Conservation (phyloP, 1,284 basidiomycete genomes). For the Microbotryomycetes sp. region DNA sequence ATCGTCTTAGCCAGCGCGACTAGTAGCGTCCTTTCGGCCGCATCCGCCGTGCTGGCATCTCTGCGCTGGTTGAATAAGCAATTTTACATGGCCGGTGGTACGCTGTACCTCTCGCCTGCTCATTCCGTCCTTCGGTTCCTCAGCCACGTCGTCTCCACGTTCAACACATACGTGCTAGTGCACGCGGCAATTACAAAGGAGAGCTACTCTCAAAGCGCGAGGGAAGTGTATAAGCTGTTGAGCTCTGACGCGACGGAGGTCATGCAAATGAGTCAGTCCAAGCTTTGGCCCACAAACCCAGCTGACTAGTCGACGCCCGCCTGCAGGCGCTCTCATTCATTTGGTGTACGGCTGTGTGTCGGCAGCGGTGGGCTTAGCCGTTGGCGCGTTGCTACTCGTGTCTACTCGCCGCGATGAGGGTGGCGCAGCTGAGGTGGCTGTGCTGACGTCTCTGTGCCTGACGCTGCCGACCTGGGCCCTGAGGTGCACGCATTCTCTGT, state of each 20-base stretch:
- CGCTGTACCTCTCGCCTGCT: too few relatives aligned
- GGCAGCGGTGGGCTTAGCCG: constrained; percentile 58
- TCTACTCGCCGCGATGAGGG: constrained; percentile 2
- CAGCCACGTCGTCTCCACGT: constrained; percentile 15
- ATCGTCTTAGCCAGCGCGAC: too few relatives aligned
- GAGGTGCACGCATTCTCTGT: neutral
- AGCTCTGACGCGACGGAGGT: constrained; percentile 27
- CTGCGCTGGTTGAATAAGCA: too few relatives aligned
- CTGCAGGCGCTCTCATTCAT: constrained; percentile 45
- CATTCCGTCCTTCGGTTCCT: constrained; percentile 1
- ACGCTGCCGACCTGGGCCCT: constrained; percentile 23
- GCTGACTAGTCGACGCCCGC: neutral
- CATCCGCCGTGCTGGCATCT: too few relatives aligned
- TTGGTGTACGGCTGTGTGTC: constrained; percentile 60
- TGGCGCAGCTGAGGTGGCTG: neutral
- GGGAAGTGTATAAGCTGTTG: constrained; percentile 9
- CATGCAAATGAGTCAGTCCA: constrained; percentile 19
- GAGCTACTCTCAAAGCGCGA: neutral
- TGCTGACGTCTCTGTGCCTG: constrained; percentile 19
- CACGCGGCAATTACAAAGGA: constrained; percentile 25
- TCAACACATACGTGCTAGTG: constrained; percentile 16
- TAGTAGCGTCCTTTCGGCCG: too few relatives aligned
- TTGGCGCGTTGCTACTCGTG: constrained; percentile 40
- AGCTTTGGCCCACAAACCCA: neutral
- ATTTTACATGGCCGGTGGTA: too few relatives aligned